These are phyloP conservation scores for Besnoitia besnoiti DNA, from an alignment of 169 alveolate species.

Conservation along the genomic window DNA sequence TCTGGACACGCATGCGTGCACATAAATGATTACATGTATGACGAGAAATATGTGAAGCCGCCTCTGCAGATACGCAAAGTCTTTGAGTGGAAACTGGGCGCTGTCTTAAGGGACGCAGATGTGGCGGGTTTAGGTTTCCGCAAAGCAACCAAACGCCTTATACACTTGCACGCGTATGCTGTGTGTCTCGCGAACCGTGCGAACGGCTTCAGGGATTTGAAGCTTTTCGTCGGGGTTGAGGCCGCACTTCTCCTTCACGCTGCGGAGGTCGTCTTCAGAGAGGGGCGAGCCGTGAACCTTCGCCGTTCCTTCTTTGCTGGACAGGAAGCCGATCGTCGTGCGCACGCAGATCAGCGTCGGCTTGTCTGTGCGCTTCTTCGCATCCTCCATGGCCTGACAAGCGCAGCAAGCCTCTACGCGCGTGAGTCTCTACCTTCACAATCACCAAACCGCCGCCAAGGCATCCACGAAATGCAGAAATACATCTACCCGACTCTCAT, in stretches of 20 bases:
- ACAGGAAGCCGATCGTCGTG: conserved; percentile 81
- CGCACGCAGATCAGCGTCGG: conserved; percentile 78
- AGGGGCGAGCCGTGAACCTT: conserved; percentile 86
- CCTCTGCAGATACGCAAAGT: no score
- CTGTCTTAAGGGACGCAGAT: neutral
- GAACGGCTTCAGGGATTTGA: conserved; percentile 77
- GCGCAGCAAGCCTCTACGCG: no score
- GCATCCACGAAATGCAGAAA: neutral
- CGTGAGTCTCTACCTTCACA: no score
- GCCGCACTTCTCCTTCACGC: conserved; percentile 73
- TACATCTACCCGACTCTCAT: neutral
- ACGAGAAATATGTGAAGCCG: neutral
- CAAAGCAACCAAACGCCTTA: no score
- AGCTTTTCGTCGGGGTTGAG: conserved; percentile 76
- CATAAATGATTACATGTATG: neutral
- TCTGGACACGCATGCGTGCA: neutral
- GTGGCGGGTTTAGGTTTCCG: neutral
- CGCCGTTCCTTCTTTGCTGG: conserved; percentile 80
- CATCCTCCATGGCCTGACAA: conserved; percentile 74
- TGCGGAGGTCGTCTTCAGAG: conserved; percentile 79
- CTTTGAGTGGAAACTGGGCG: neutral
- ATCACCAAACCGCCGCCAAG: neutral
- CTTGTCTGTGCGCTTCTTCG: conserved; percentile 78
- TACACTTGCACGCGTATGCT: neutral
- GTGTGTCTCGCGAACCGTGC: conserved; percentile 35